Evolutionary conservation across 495 filamentous ascomycete genomes (phyloP).

Genomic region (Staphylotrichum tortipilum): DNA sequence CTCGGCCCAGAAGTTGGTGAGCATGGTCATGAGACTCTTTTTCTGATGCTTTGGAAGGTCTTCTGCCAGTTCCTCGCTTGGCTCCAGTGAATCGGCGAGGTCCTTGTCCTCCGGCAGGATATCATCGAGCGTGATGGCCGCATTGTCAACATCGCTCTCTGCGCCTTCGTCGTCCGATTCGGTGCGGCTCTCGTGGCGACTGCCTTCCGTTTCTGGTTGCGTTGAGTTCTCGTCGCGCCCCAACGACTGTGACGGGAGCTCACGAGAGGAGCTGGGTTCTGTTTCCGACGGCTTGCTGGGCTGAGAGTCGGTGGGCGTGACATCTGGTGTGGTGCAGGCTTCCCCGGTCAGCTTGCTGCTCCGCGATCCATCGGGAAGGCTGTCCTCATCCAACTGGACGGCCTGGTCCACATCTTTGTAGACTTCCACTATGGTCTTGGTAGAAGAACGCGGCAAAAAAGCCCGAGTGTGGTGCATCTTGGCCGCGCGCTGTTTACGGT

Average conservation of each 20-base stretch:
- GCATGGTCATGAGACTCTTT: conserved; percentile 83
- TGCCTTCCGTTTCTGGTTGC: conserved; percentile 43
- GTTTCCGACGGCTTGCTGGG: conserved; percentile 21
- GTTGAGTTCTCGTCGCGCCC: conserved; percentile 33
- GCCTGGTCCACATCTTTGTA: conserved; percentile 89
- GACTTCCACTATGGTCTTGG: conserved; percentile 90
- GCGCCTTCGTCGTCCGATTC: conserved; percentile 62
- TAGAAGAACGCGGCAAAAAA: conserved; percentile 76
- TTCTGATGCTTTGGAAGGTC: conserved; percentile 88
- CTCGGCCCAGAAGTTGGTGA: conserved; percentile 97
- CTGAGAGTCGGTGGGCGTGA: conserved; percentile 21
- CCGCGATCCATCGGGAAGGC: conserved; percentile 14
- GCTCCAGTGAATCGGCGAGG: conserved; percentile 56
- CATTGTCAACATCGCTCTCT: conserved; percentile 62
- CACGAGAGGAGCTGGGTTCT: conserved; percentile 13
- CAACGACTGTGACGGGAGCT: conserved; percentile 18
- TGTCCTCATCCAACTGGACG: conserved; percentile 67
- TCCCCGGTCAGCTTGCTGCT: conserved; percentile 12
- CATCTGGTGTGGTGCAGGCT: conserved; percentile 20
- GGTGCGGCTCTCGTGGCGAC: conserved; percentile 43
- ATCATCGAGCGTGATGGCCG: conserved; percentile 46
- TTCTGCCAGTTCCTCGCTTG: conserved; percentile 52
- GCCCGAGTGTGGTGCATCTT: conserved; percentile 71
- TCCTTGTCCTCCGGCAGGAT: conserved; percentile 42
- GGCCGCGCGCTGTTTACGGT: conserved; percentile 73